Evolutionary conservation across 1,284 basidiomycete species (phyloP).

Genomic region (Irpex sp.): DNA sequence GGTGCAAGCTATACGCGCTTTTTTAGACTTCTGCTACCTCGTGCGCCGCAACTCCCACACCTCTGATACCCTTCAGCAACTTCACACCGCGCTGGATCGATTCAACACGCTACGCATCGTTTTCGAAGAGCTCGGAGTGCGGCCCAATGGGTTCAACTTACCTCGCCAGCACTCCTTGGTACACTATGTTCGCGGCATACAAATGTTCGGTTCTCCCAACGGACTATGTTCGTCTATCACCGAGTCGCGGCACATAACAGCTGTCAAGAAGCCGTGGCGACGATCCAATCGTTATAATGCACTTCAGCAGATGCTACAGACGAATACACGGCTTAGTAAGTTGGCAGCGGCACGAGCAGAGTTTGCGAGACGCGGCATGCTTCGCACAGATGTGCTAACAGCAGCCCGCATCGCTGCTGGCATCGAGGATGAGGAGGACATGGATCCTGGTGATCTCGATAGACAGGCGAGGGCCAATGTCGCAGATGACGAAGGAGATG

Average conservation of each 20-base stretch:
- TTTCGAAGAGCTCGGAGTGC: not conserved
- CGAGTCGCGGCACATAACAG: slow-evolving; percentile 26
- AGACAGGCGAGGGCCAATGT: not conserved
- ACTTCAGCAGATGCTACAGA: slow-evolving; percentile 31
- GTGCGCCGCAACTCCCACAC: slow-evolving; percentile 4
- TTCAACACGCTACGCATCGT: not conserved
- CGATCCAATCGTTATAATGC: slow-evolving; percentile 26
- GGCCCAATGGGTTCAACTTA: slow-evolving; percentile 8
- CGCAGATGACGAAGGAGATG: not conserved
- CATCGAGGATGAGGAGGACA: not conserved
- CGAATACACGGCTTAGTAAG: slow-evolving; percentile 26
- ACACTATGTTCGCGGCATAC: slow-evolving; percentile 17
- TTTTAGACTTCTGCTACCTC: slow-evolving; percentile 18
- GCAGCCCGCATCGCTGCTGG: not conserved
- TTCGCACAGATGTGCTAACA: slow-evolving; percentile 1
- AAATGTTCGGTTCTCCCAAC: slow-evolving; percentile 18
- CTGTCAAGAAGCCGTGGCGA: slow-evolving; percentile 34
- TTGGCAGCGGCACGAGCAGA: slow-evolving; percentile 21
- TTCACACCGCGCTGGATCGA: slow-evolving; percentile 2
- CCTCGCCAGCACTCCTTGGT: slow-evolving; percentile 25
- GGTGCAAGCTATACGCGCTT: slow-evolving; percentile 16
- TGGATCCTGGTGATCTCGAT: not conserved
- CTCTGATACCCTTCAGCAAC: slow-evolving; percentile 2
- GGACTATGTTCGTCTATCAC: slow-evolving; percentile 23
- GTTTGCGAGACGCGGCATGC: slow-evolving; percentile 21